Conservation (phyloP, 2,329 filamentous ascomycete species). For the Nemania abortiva region DNA sequence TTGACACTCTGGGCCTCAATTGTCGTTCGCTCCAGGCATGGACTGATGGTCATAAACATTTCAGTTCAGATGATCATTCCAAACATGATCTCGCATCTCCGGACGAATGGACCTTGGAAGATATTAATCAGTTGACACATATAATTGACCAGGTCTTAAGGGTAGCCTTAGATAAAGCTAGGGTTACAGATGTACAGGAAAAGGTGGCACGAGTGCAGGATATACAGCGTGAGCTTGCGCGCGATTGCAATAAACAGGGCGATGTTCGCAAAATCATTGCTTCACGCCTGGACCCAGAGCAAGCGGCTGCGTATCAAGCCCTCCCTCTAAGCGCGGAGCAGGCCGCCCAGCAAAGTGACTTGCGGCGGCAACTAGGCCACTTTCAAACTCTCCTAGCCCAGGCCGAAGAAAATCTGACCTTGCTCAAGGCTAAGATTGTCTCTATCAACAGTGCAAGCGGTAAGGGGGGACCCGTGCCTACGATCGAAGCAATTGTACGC, state of each 20-base stretch:
- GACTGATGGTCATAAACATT: slow-evolving; percentile 74
- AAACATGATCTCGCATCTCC: slow-evolving; percentile 76
- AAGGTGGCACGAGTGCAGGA: slow-evolving; percentile 77
- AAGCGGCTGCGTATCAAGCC: slow-evolving; percentile 71
- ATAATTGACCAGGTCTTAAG: slow-evolving; percentile 74
- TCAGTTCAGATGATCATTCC: slow-evolving; percentile 65
- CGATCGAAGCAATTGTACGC: slow-evolving; percentile 89
- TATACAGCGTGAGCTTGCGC: slow-evolving; percentile 76
- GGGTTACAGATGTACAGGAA: slow-evolving; percentile 74
- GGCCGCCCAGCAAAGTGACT: slow-evolving; percentile 82
- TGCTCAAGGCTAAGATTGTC: slow-evolving; percentile 83
- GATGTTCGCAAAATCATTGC: slow-evolving; percentile 83
- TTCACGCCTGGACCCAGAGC: slow-evolving; percentile 75
- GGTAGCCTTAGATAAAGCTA: slow-evolving; percentile 73
- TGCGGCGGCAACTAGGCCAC: slow-evolving; percentile 79
- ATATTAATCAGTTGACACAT: slow-evolving; percentile 76
- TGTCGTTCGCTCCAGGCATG: slow-evolving; percentile 73
- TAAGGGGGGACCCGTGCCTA: slow-evolving; percentile 68
- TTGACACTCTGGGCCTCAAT: slow-evolving; percentile 91
- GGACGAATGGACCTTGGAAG: slow-evolving; percentile 79
- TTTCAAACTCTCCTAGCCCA: slow-evolving; percentile 81
- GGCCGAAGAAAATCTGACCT: slow-evolving; percentile 81
- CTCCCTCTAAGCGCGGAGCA: slow-evolving; percentile 88
- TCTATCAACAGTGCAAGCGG: slow-evolving; percentile 64
- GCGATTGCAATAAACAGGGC: slow-evolving; percentile 79